Base-by-base conservation (phyloP, 176 grass and related monocot species). In the Raddia distichophylla region DNA sequence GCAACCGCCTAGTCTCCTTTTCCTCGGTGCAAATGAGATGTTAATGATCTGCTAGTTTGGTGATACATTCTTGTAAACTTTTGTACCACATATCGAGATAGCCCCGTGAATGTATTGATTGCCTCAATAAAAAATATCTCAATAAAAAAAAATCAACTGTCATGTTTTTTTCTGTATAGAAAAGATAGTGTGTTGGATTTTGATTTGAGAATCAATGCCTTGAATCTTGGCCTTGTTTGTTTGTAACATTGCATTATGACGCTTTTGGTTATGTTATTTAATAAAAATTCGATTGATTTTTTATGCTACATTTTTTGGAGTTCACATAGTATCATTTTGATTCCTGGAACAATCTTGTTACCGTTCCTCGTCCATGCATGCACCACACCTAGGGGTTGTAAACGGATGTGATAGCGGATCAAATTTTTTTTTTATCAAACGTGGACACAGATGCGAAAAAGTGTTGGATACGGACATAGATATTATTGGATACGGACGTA, bases 111-210 rank as follows among this genome's bases (percentile, higher is more conserved):
- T 76, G 56, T 85, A 85, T 77, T 77, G 51, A 78, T 73, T 58
- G 71, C 5, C 71, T 15, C 13, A 71, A 76, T 76, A 81, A 69
- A 81, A 70, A 27, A 27, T 63, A 63, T 56, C 8, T 27, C 54
- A 89, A 75, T 75, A 89, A 81, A 82, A 82, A 82, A 82, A 73
- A 42, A 54, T 40, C 3, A 15, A 60, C 33, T 14, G 7, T 70
- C 35, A 56, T 18, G 5, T 3, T 55, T 34, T 1, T 22, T 1
- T 22, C 16, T 16, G n/a, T 71, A 8, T 64, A 16, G 18, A 59
- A 44, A 40, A 27, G 10, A 45, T n/a, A 19, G 33, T 50, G 0
- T 64, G 9, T 6, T 18, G 1, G 0, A 2, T 7, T 71, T 63
- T 27, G 34, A 45, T 44, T 63, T 52, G 5, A 60, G 10, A 52